A percentile compares a stretch with the other conserved stretches of the same genome.
Evolutionary conservation across 345 rosid species (phyloP).

Genomic region (Geranium brycei): DNA sequence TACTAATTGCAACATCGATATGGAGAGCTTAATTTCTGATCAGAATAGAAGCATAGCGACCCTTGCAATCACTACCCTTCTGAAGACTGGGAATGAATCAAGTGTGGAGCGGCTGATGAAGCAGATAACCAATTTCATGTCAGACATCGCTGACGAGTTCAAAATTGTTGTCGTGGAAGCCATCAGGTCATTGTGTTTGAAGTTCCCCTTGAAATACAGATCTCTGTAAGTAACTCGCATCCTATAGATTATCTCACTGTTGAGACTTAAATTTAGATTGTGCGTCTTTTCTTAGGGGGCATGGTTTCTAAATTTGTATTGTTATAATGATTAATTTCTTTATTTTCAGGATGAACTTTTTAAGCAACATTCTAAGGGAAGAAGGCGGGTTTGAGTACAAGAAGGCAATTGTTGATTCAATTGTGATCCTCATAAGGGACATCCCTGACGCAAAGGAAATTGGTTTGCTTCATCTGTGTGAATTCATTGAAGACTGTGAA

Average conservation of each 20-base stretch:
- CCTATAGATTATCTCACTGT: too few species aligned
- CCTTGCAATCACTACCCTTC: constrained; percentile 83
- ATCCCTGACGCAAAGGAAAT: constrained; percentile 97
- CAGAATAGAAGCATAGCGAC: constrained; percentile 96
- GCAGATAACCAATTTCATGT: constrained; percentile 91
- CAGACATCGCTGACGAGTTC: constrained; percentile 91
- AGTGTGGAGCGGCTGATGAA: constrained; percentile 93
- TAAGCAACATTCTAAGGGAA: constrained; percentile 94
- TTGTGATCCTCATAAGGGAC: constrained; percentile 90
- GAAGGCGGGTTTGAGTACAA: constrained; percentile 99
- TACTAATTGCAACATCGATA: constrained; percentile 92
- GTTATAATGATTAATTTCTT: background rate
- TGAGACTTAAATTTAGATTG: too few species aligned
- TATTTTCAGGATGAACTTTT: constrained; percentile 80
- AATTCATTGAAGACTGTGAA: constrained; percentile 98
- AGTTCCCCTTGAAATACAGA: constrained; percentile 88
- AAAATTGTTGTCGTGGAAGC: constrained; percentile 94
- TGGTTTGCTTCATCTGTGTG: constrained; percentile 95
- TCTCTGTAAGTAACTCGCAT: constrained; percentile 42
- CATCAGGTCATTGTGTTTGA: constrained; percentile 74
- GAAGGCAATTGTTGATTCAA: constrained; percentile 93
- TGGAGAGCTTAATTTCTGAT: constrained; percentile 90
- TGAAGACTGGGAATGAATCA: constrained; percentile 90
- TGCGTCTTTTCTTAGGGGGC: background rate
- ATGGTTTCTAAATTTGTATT: background rate